Evolutionary conservation across 495 filamentous ascomycete genomes (phyloP), one percentile per base, ranked within the genome.

Genomic region (Xylona heveae): DNA sequence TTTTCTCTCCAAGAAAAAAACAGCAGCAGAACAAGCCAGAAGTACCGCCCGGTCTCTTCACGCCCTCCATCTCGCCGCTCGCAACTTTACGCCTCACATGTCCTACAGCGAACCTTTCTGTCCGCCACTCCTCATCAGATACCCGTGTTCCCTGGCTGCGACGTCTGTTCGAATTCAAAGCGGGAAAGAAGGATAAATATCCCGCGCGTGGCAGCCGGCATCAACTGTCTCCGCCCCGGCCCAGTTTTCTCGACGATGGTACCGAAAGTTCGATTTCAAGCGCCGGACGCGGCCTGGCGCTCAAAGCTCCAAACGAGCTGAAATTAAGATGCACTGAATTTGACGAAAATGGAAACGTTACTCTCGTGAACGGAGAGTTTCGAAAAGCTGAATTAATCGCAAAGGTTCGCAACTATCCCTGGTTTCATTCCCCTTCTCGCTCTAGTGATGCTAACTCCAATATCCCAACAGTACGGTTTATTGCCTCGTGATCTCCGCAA

Each of bases 341-440:
- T 41, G 83, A 94, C 42, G 73, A 74, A 41, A 75, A 78, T 44
- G 88, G 88, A n/a, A 73, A 91, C 36, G 81, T 93, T 23, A 88
- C 81, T n/a, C 62, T 93, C 29, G 74, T 91, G 6, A 88, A 83
- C 51, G 84, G 84, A 31, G 88, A 97, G 51, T 92, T 93, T 51
- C 85, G 84, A 53, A 97, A 95, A 61, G 78, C 67, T 40, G 88
- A 97, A 54, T 61, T 97, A 6, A 95, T 91, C 46, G 81, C 83
- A 21, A 97, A 83, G 69, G 85, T 93, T 55, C 10, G 61, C 59
- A 28, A 4, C 12, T 14, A 19, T 19, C 24, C 29, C 4, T 16
- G 29, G 9, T 15, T 24, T 16, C 10, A 18, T 12, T 6, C 14
- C 8, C 4, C 13, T 9, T 13, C 17, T 10, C 10, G n/a, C 28